Evolutionary conservation across 2,329 filamentous ascomycete genomes (phyloP).

Genomic region (Colletotrichum sp.): DNA sequence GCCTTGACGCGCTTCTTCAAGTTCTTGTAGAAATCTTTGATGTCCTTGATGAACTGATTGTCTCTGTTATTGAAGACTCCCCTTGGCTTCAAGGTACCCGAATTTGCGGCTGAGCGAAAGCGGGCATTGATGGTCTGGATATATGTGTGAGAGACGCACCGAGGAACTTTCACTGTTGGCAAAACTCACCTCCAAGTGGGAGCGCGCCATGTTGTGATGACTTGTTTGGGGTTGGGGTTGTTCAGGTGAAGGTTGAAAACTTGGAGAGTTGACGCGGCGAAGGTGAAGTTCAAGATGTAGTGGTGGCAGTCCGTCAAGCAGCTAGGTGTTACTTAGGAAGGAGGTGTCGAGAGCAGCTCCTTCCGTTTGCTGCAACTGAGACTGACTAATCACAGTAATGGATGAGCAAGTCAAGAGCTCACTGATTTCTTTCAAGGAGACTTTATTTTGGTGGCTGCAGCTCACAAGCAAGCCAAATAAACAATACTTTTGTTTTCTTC

Average conservation of each 20-base stretch:
- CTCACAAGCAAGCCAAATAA: neutral
- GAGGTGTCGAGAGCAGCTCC: neutral
- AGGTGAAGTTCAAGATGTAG: neutral
- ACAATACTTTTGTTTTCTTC: neutral
- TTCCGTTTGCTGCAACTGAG: neutral
- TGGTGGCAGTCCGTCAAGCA: neutral
- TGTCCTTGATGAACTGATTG: neutral
- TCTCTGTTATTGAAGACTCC: neutral
- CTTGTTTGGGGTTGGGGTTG: accelerated
- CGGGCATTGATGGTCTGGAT: neutral
- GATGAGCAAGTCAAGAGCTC: neutral
- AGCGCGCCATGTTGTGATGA: neutral
- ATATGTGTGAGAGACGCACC: accelerated
- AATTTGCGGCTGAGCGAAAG: neutral
- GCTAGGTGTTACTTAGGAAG: neutral
- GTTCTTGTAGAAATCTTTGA: neutral
- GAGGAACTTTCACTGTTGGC: neutral
- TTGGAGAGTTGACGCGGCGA: neutral
- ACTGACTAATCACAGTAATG: neutral
- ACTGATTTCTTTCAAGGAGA: neutral
- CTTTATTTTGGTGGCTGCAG: neutral
- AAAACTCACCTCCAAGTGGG: neutral
- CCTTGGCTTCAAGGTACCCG: neutral
- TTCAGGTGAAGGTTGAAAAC: neutral
- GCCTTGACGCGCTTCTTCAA: neutral